Base-by-base conservation (phyloP, 2,329 filamentous ascomycete genomes). In the Beauveria sp. region DNA sequence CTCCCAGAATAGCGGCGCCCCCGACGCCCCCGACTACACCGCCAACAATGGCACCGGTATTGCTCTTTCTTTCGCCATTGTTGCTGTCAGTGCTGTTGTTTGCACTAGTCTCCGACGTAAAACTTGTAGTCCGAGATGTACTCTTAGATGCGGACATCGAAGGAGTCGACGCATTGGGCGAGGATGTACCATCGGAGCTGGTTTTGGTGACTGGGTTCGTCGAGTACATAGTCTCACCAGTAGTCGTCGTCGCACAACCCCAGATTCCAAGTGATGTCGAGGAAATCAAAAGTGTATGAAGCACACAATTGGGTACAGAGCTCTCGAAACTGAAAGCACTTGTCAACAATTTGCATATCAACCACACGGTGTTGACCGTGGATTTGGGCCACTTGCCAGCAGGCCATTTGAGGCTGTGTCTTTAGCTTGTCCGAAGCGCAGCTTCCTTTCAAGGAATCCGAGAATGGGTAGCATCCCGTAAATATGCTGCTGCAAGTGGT, bases 1-100 rank as follows among this genome's bases (percentile, higher is more conserved):
- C 53, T 14, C 46, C 60, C 6, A 62, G 26, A 3, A 62, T 50
- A 7, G 53, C 60, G 16, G 58, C 12, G 24, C 34, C 60, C 20
- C 38, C 53, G 28, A 58, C 40, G 16, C 60, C 60, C 8, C 60
- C 60, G 16, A 62, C 53, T 24, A 40, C 53, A 26, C 53, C 60
- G 7, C 60, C 60, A 20, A 57, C 60, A 58, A 62, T 62, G 16
- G 46, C 42, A 20, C 54, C 40, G 5, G 47, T 57, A 7, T 53
- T 62, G 40, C 47, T 56, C 34, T 50, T 55, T 20, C 45, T 50
- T 8, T 45, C 43, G 38, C 30, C 18, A 18, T 7, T 43, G 10
- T 20, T 30, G 34, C 3, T 42, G 8, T 60, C 26, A 49, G 20
- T 18, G 28, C 30, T 28, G 10, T 2, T 60, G 30, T 16, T 16